Base-by-base conservation (phyloP, 495 filamentous ascomycete species). In the Tricharina praecox region DNA sequence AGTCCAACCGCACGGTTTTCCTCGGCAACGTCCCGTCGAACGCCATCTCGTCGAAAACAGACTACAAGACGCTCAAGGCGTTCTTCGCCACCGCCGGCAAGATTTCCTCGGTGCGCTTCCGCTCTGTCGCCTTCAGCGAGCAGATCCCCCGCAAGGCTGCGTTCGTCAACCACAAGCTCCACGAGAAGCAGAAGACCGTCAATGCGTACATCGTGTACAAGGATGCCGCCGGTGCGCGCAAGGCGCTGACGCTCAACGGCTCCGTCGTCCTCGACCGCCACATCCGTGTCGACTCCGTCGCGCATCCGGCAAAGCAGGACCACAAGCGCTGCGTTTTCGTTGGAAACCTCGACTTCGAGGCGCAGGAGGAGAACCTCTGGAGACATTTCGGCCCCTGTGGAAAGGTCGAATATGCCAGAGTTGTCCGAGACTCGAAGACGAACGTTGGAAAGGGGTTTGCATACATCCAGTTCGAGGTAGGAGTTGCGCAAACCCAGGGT, bases 361-460 rank as follows among this genome's bases (percentile, higher is more conserved):
- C 95, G 60, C 71, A 93, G 34, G 92, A 99, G 59, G 92, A 99
- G 66, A 92, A 86, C 11, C 69, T 99, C 5, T 99, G 92, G 92
- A 74, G 80, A 11, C 77, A 80, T 34, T 95, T 99, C 62, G 66
- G 69, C 20, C 76, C 76, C 40, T 80, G 74, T 48, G 86, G 92
- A 45, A 80, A 71, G 40, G 77, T 99, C 10, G 88, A 99, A 66
- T 88, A 78, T 55, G 92, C 96, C 26, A 79, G 92, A 9, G 82
- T 99, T n/a, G 73, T 94, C 24, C 76, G 92, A 47, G 92, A 99
- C 55, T 67, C 79, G 36, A 77, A 77, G 40, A 96, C 92, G 18
- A 75, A 92, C 26, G 84, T 99, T 38, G 86, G 90, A 38, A 96
- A 99, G 63, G 92, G 92, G 11, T 85, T 99, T 62, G 92, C 92